Base-by-base conservation (phyloP, 331 rosid species). In the Stylosanthes scabra region DNA sequence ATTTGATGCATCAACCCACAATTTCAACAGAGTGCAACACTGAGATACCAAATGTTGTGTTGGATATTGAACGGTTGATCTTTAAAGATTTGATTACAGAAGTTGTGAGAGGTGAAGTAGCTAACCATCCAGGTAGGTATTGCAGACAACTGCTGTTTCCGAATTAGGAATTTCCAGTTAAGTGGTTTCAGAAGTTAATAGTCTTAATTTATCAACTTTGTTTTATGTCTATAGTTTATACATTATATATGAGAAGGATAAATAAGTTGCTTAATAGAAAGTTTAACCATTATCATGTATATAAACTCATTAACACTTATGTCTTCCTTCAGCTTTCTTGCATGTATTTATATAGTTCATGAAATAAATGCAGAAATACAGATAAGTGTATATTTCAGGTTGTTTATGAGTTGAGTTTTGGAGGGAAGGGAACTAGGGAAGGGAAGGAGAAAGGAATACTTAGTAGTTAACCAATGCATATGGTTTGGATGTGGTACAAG, bases 61-160 rank as follows among this genome's bases (percentile, higher is more conserved):
- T 89, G 86, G 92, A 83, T 65, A 70, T 92, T 4, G 97, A 92
- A 67, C 58, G 96, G 80, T 76, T 85, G 89, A 92, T 92, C 79
- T 92, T 89, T 63, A 92, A 89, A 62, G 97, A 92, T 78, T 75
- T 95, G 82, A 87, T 95, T 80, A 95, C 92, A 12, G 99, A 95
- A 66, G 47, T 85, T 77, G 90, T 87, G 71, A 80, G 70, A 59
- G 62, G 71, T 55, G 88, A 81, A 55, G 69, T 67, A 79, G 78
- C 71, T 61, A 70, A 82, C 80, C 66, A 64, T 64, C 79, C 84
- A 3, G 85, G 86, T 47, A 76, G 81, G 63, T 85, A 39, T 76
- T 83, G 89, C 90, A 85, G 88, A 83, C 65, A 83, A 82, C 83
- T 84, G 76, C 72, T 74, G 68, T 79, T 79, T 66, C 73, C 82